Evolutionary conservation across 192 early-diverging fungal genomes (phyloP).

Genomic region (Diversispora eburnea): DNA sequence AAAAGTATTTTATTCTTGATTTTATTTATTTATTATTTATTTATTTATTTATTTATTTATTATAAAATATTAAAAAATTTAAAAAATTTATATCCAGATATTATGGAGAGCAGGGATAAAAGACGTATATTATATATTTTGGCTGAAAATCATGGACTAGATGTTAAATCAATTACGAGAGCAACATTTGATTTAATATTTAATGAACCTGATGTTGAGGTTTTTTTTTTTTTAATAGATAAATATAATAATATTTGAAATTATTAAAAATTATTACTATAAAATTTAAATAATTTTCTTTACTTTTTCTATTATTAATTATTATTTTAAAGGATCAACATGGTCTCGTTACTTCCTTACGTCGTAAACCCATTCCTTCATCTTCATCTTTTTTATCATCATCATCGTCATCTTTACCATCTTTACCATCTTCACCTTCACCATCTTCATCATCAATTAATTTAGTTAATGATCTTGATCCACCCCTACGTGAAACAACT

Average conservation of each 20-base stretch:
- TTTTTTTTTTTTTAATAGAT: background rate
- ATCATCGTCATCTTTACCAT: no score
- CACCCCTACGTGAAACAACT: background rate
- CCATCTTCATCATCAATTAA: no score
- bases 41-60: background rate
- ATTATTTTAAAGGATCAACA: no score
- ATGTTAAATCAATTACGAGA: background rate
- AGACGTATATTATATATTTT: background rate
- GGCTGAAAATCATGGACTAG: conserved; percentile 1
- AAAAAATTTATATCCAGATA: background rate
- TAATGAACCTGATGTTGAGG: background rate
- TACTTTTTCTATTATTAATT: no score
- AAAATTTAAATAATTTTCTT: no score
- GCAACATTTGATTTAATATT: conserved; percentile 20
- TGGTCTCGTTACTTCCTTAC: no score
- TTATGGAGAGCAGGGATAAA: background rate
- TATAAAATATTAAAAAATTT: background rate
- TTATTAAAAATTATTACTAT: no score
- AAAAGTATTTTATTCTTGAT: background rate
- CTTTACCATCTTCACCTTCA: no score
- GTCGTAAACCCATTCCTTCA: no score
- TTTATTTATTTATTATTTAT: background rate
- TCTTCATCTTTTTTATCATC: no score
- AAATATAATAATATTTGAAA: background rate
- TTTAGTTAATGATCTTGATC: background rate